Percentiles rank a stretch among this genome's conserved stretches.
These are phyloP conservation scores for Dendrothele bispora DNA, from an alignment of 768 basidiomycete species.

Conservation along the genomic window DNA sequence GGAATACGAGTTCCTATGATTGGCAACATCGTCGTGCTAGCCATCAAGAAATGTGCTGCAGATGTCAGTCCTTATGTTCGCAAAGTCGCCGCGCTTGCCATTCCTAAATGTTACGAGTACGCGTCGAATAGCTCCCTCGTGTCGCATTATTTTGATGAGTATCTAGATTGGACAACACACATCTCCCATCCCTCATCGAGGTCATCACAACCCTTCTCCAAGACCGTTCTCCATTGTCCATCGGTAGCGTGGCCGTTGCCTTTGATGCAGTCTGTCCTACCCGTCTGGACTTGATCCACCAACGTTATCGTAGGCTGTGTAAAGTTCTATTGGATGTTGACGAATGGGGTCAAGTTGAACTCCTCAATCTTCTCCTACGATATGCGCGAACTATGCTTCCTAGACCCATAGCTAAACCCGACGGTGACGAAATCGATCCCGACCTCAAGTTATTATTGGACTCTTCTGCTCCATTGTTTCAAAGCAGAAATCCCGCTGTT, in stretches of 20 bases:
- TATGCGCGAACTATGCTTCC: conserved; percentile 87
- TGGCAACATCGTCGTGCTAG: conserved; percentile 78
- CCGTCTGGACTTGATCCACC: conserved; percentile 83
- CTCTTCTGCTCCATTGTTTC: conserved; percentile 75
- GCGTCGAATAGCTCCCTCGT: conserved; percentile 7
- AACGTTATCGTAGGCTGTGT: conserved; percentile 84
- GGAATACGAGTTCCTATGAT: conserved; percentile 92
- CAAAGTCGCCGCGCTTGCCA: conserved; percentile 87
- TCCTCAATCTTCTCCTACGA: conserved; percentile 74
- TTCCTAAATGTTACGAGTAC: conserved; percentile 80
- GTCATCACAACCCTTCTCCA: conserved; percentile 63
- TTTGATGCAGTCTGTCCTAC: conserved; percentile 88
- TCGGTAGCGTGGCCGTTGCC: conserved; percentile 84
- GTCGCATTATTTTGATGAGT: background rate
- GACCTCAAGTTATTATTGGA: conserved; percentile 77
- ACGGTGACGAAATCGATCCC: conserved; percentile 63
- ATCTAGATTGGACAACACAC: conserved; percentile 68
- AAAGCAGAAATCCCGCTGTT: conserved; percentile 87
- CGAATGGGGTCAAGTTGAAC: conserved; percentile 92
- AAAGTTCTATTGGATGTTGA: conserved; percentile 86
- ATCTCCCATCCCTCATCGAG: conserved; percentile 69
- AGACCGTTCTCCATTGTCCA: conserved; percentile 82
- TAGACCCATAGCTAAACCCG: conserved; percentile 44
- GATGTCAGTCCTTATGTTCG: conserved; percentile 95
- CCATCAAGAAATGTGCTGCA: conserved; percentile 88